Conservation (phyloP, 345 rosid genomes). For the Eucalyptus polyanthemos region DNA sequence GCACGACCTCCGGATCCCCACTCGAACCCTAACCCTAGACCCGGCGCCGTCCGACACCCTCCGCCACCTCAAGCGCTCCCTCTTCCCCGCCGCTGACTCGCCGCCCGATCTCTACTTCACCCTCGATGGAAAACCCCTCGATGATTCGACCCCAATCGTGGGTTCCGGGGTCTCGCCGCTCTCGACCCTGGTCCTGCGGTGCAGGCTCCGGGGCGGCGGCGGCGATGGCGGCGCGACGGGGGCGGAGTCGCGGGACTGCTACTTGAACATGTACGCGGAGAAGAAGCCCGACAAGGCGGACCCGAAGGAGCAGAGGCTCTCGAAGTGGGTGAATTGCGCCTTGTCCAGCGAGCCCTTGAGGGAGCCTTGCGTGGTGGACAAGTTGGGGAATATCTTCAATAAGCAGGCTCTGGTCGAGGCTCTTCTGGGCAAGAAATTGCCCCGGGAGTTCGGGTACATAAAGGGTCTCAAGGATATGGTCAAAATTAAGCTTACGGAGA, state of each 20-base stretch:
- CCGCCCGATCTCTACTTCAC: slow-evolving; percentile 32
- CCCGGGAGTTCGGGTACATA: slow-evolving; percentile 54
- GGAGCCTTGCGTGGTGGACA: slow-evolving; percentile 83
- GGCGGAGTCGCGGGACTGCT: slow-evolving; percentile 92
- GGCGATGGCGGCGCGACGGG: slow-evolving; percentile 99
- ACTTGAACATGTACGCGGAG: slow-evolving; percentile 94
- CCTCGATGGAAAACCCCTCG: slow-evolving; percentile 46
- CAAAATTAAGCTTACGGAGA: slow-evolving; percentile 38
- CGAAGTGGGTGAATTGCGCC: slow-evolving; percentile 81
- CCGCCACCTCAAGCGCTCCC: slow-evolving; percentile 22
- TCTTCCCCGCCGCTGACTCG: slow-evolving; percentile 8
- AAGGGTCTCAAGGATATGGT: slow-evolving; percentile 83
- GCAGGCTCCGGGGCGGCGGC: slow-evolving; percentile 73
- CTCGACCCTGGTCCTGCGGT: slow-evolving; percentile 39
- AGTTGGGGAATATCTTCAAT: slow-evolving; percentile 73
- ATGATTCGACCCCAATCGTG: slow-evolving; percentile 24
- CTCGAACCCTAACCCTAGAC: slow-evolving; percentile 22
- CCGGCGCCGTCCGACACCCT: slow-evolving; percentile 26
- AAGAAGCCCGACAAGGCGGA: slow-evolving; percentile 90
- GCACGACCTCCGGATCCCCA: neutral
- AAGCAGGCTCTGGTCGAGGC: slow-evolving; percentile 76
- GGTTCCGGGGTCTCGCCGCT: slow-evolving; percentile 33
- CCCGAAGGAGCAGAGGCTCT: slow-evolving; percentile 85
- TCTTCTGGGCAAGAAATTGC: slow-evolving; percentile 55
- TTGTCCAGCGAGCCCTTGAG: slow-evolving; percentile 63